Base-by-base conservation (phyloP, 306 rosid genomes). In the Boehmeria nivea region DNA sequence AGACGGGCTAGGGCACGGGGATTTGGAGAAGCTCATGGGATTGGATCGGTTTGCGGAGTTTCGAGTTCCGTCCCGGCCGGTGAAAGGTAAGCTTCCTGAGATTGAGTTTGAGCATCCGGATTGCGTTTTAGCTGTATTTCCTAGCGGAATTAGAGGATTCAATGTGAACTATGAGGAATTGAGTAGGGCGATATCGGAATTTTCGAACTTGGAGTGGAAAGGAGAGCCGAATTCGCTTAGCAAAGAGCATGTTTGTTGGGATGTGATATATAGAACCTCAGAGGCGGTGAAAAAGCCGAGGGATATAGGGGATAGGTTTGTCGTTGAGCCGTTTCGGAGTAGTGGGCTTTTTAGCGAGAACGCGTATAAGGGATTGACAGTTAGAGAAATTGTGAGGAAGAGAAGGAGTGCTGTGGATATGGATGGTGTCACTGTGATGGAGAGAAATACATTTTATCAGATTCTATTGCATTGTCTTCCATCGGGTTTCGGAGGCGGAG, bases 31-130 rank as follows among this genome's bases (percentile, higher is more conserved):
- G 74, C 75, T 91, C 39, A 80, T 87, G 89, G 98, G 98, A 60
- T 72, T 87, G 36, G 77, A 66, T 33, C 59, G 68, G 45, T 75
- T 78, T 50, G 82, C 80, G 2, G 81, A 76, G 20, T 82, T 91
- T 18, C 72, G 80, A 66, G 61, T 68, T 31, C 91, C 95, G 0
- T 68, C 81, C 4, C 62, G 69, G 40, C 81, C 95, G 22, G 78
- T 86, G 18, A 84, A 57, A 63, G 97, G 95, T 47, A 76, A 78
- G 72, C 62, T 86, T 56, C 96, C 95, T 0, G 81, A 68, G 58
- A 78, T 87, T 64, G 95, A 91, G 70, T 91, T 87, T 13, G 98
- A 91, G 65, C 96, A 91, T 57, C 93, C 98, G 3, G 98, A 91
- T 84, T 91, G 96, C 70, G 71, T 87, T 17, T 44, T 91, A 33